A percentile compares a stretch with the other conserved stretches of the same genome.
phyloP scores from a whole-genome alignment of 2,329 filamentous ascomycete species.

The Gaeumannomyces tritici region DNA sequence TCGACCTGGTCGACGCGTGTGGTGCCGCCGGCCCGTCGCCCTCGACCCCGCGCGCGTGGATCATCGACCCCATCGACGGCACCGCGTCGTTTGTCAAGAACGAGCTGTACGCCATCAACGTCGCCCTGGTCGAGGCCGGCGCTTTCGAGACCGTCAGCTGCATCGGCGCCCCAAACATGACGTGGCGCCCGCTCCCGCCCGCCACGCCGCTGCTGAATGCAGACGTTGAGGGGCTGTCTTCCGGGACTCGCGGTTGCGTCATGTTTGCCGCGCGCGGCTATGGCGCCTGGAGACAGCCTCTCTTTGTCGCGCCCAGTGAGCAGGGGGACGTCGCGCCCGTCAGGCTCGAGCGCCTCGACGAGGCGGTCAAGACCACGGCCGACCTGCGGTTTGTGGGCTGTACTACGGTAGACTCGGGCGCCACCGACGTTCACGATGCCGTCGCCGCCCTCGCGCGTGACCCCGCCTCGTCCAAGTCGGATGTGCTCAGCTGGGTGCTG shows the following conservation, averaged over 20 bases:
- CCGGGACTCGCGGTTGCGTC: constrained; percentile 29
- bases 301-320: constrained; percentile 15
- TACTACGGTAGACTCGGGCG: constrained; percentile 34
- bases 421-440: constrained; percentile 34
- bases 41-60: constrained; percentile 36
- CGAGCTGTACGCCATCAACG: constrained; percentile 48
- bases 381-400: constrained; percentile 36
- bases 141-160: constrained; percentile 35
- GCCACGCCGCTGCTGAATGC: constrained; percentile 27
- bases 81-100: constrained; percentile 46
- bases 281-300: constrained; percentile 36
- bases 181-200: constrained; percentile 23
- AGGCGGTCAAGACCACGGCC: background rate
- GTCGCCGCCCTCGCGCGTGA: constrained; percentile 30
- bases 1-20: constrained; percentile 43
- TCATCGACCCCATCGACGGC: constrained; percentile 53
- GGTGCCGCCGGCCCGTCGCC: constrained; percentile 24
- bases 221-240: constrained; percentile 25
- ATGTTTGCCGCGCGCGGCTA: constrained; percentile 38
- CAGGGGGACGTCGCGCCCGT: background rate
- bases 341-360: background rate
- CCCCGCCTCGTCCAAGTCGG: constrained; percentile 34
- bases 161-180: constrained; percentile 32
- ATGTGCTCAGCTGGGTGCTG: constrained; percentile 47
- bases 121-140: constrained; percentile 40